Conservation (phyloP, 441 rosid genomes). For the Syzygium malaccense region DNA sequence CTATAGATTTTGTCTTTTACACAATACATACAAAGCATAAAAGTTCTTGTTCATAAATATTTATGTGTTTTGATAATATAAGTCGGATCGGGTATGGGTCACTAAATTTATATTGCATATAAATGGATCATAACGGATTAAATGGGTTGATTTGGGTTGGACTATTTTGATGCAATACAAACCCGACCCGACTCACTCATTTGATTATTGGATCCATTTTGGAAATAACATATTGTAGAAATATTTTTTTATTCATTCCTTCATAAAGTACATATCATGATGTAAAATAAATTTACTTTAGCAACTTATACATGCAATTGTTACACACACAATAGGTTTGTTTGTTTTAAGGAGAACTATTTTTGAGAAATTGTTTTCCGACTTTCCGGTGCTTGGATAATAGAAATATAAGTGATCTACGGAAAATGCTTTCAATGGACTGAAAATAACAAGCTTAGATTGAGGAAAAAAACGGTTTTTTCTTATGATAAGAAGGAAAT, state of each 20-base stretch:
- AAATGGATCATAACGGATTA: not conserved
- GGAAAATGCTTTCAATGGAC: not conserved
- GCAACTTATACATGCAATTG: not conserved
- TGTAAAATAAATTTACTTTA: not conserved
- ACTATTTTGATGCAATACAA: rapidly evolving
- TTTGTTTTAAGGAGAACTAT: not conserved
- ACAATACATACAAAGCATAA: not conserved
- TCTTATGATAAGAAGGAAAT: not conserved
- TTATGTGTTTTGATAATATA: not conserved
- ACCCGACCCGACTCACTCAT: not conserved
- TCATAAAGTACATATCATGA: not conserved
- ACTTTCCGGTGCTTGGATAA: not conserved
- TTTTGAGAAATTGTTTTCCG: rapidly evolving
- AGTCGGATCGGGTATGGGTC: not conserved
- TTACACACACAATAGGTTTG: not conserved
- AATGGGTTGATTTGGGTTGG: not conserved
- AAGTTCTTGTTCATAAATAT: not conserved
- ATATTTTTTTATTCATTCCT: not conserved
- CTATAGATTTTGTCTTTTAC: not conserved
- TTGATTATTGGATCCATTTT: not conserved
- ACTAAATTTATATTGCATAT: not conserved
- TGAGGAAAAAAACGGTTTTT: not conserved
- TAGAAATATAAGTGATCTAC: not conserved
- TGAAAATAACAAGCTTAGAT: too few relatives aligned
- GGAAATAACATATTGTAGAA: not conserved